Evolutionary conservation across 495 filamentous ascomycete species (phyloP).

Genomic region (Aspergillus sparsus): DNA sequence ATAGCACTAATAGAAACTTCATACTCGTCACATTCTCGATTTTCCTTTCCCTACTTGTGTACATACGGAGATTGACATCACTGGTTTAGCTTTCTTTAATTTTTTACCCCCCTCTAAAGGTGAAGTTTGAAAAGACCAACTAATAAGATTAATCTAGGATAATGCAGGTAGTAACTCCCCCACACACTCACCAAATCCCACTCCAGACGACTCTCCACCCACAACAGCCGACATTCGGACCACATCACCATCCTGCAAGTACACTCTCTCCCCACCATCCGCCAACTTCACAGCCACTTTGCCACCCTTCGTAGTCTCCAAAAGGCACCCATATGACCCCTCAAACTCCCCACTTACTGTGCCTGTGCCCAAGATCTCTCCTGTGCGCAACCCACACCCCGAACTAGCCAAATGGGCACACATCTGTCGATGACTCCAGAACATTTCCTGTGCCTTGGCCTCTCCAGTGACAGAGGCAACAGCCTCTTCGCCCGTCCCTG

Average conservation of each 20-base stretch:
- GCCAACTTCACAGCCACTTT: conserved; percentile 60
- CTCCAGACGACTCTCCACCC: conserved; percentile 50
- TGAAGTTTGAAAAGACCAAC: no score
- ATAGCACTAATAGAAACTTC: no score
- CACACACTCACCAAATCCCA: conserved; percentile 69
- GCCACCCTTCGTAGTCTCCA: conserved; percentile 68
- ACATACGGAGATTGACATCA: no score
- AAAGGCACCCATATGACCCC: conserved; percentile 62
- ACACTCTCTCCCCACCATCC: conserved; percentile 60
- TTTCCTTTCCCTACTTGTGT: no score
- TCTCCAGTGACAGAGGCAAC: conserved; percentile 57
- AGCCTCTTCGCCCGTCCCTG: conserved; percentile 52
- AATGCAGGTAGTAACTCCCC: conserved; percentile 49
- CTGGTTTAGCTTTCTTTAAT: no score
- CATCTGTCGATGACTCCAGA: conserved; percentile 88
- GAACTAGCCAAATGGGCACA: conserved; percentile 76
- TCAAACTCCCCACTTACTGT: conserved; percentile 70
- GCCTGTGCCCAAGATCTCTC: conserved; percentile 79
- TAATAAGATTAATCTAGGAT: no score
- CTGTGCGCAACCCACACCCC: conserved; percentile 71
- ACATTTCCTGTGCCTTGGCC: conserved; percentile 62
- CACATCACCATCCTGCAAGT: conserved; percentile 76
- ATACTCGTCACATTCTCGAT: no score
- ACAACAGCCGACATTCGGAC: conserved; percentile 66
- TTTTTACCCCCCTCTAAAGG: no score